These are phyloP conservation scores for Clarireedia hainanense DNA, from an alignment of 2,329 filamentous ascomycete species.

Conservation along the genomic window DNA sequence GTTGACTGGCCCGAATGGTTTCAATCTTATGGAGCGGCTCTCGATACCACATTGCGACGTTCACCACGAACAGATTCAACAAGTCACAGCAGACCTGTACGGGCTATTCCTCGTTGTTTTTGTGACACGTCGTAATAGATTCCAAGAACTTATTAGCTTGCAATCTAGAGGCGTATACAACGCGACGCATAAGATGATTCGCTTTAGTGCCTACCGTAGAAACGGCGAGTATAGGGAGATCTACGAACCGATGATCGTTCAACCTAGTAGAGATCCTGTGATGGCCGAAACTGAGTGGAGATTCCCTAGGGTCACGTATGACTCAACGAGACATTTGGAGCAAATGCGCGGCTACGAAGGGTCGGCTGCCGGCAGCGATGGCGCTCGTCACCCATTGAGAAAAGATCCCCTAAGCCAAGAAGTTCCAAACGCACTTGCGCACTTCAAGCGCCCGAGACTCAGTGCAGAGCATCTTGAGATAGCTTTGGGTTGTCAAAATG, in stretches of 20 bases:
- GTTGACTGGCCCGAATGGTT: background rate
- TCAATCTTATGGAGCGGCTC: background rate
- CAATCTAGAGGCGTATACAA: background rate
- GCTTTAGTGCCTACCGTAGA: background rate
- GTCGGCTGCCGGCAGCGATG: background rate
- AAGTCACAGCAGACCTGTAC: constrained; percentile 1
- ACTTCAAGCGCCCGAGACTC: background rate
- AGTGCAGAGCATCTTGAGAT: background rate
- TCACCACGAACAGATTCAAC: background rate
- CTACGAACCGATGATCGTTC: background rate
- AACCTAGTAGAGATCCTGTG: background rate
- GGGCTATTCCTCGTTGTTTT: background rate
- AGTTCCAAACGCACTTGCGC: background rate
- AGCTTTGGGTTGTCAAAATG: background rate
- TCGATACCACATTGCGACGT: constrained; percentile 1
- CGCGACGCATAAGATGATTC: background rate
- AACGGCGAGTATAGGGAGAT: background rate
- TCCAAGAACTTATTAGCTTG: background rate
- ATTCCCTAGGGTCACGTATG: background rate
- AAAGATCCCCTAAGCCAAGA: background rate
- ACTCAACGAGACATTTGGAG: background rate
- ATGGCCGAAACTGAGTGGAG: background rate
- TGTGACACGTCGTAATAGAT: too few species aligned
- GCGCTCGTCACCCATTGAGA: background rate
- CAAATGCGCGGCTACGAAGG: background rate